phyloP scores from a whole-genome alignment of 2,329 filamentous ascomycete species.

The Fusarium acutatum region DNA sequence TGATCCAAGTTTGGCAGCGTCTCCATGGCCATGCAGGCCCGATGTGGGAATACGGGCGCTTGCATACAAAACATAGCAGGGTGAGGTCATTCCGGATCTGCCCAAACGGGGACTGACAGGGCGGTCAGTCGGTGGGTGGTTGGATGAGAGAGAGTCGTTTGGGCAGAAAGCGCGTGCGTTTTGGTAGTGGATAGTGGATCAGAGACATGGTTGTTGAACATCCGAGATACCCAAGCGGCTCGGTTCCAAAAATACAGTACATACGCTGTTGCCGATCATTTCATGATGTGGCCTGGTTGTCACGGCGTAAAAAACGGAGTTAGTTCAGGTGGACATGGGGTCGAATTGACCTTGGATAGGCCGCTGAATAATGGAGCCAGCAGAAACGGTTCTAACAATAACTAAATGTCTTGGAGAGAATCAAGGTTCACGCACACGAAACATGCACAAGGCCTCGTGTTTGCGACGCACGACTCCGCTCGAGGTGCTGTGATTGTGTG shows the following conservation, averaged over 20 bases:
- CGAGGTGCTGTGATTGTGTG: conserved; percentile 15
- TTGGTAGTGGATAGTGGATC: background rate
- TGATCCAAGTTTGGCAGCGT: conserved; percentile 10
- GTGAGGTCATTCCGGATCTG: conserved; percentile 18
- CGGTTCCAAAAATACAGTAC: conserved; percentile 12
- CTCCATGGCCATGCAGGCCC: background rate
- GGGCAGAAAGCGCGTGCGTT: conserved; percentile 7
- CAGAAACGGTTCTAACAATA: conserved; percentile 16
- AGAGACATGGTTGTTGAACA: background rate
- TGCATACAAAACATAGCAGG: conserved; percentile 22
- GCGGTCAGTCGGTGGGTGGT: conserved; percentile 18
- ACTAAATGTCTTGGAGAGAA: background rate
- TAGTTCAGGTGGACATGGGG: background rate
- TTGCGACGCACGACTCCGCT: conserved; percentile 13
- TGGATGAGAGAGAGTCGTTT: conserved; percentile 5
- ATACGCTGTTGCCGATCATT: conserved; percentile 15
- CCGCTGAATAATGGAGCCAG: background rate
- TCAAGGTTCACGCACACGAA: conserved; percentile 10
- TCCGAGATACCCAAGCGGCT: background rate
- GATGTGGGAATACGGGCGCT: conserved; percentile 23
- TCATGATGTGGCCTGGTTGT: conserved; percentile 7
- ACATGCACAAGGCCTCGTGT: conserved; percentile 20
- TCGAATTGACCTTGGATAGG: background rate
- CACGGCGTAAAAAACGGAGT: background rate
- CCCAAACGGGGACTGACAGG: conserved; percentile 9